Evolutionary conservation across 495 filamentous ascomycete species (phyloP).

Genomic region (Symbiotaphrina buchneri): DNA sequence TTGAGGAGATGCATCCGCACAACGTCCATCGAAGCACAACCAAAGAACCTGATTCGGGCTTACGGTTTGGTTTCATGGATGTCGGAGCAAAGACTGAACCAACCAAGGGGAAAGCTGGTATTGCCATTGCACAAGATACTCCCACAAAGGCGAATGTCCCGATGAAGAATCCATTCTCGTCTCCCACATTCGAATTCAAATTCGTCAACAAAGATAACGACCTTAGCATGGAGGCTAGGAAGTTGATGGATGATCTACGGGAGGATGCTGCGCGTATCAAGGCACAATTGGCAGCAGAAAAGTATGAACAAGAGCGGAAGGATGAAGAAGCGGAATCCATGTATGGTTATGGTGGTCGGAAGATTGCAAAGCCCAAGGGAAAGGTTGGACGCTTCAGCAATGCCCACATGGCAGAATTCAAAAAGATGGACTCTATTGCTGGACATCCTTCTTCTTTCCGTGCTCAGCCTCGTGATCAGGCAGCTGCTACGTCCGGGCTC

Average conservation of each 20-base stretch:
- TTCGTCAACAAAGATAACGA: slow-evolving; percentile 33
- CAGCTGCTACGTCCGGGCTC: slow-evolving; percentile 21
- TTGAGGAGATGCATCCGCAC: slow-evolving; percentile 60
- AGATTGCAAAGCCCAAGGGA: slow-evolving; percentile 57
- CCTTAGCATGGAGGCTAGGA: slow-evolving; percentile 49
- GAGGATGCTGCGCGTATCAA: slow-evolving; percentile 46
- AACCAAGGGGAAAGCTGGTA: slow-evolving; percentile 1
- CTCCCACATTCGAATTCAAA: slow-evolving; percentile 55
- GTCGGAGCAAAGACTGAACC: slow-evolving; percentile 12
- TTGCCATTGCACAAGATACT: slow-evolving; percentile 14
- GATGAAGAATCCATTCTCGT: slow-evolving; percentile 8
- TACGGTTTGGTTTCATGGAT: slow-evolving; percentile 45
- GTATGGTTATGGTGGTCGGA: slow-evolving; percentile 26
- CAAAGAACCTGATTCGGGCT: slow-evolving; percentile 39
- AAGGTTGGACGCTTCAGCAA: slow-evolving; percentile 58
- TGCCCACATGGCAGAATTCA: slow-evolving; percentile 68
- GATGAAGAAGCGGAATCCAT: slow-evolving; percentile 14
- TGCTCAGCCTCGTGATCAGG: slow-evolving; percentile 20
- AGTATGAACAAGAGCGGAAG: slow-evolving; percentile 18
- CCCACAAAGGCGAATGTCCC: slow-evolving; percentile 21
- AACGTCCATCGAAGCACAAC: slow-evolving; percentile 47
- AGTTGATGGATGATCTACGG: slow-evolving; percentile 56
- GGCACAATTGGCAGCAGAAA: slow-evolving; percentile 32
- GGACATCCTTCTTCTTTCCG: slow-evolving; percentile 65
- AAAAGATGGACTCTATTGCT: slow-evolving; percentile 91